These are phyloP conservation scores for Lobosporangium transversale DNA, from an alignment of 192 early-diverging fungal genomes.

Conservation along the genomic window DNA sequence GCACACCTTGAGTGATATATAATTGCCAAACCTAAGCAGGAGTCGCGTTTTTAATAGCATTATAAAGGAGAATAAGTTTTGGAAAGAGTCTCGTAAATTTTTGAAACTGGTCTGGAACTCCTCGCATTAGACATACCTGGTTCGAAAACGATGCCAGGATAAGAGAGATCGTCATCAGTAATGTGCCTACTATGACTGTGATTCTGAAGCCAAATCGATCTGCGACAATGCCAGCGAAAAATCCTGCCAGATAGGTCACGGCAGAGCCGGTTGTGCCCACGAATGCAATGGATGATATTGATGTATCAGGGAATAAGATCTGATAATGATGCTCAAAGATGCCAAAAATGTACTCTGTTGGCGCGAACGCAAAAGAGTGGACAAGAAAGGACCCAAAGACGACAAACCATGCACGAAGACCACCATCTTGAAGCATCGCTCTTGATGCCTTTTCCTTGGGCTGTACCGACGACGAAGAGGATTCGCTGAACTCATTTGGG, in stretches of 20 bases:
- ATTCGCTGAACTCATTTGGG: too few relatives aligned
- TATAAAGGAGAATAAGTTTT: neutral
- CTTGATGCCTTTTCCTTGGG: neutral
- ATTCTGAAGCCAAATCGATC: slow-evolving; percentile 62
- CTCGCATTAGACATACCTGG: slow-evolving; percentile 50
- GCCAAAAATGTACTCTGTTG: slow-evolving; percentile 54
- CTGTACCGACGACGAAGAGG: too few relatives aligned
- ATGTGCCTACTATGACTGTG: slow-evolving; percentile 58
- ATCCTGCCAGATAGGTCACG: slow-evolving; percentile 23
- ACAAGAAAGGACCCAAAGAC: slow-evolving; percentile 56
- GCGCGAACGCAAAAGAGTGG: slow-evolving; percentile 51
- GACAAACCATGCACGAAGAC: slow-evolving; percentile 52
- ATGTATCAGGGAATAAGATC: slow-evolving; percentile 41
- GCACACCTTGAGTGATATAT: slow-evolving; percentile 75
- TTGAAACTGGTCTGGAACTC: too few relatives aligned
- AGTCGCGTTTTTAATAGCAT: too few relatives aligned
- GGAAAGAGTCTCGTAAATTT: too few relatives aligned
- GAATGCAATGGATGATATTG: slow-evolving; percentile 43
- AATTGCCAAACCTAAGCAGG: slow-evolving; percentile 79
- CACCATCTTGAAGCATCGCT: slow-evolving; percentile 48
- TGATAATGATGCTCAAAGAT: slow-evolving; percentile 56
- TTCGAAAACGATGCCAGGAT: slow-evolving; percentile 59
- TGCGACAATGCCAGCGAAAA: slow-evolving; percentile 48
- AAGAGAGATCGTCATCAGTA: slow-evolving; percentile 52
- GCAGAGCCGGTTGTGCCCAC: slow-evolving; percentile 42